Evolutionary conservation across 1,284 basidiomycete genomes (phyloP), one percentile per base, ranked within the genome.

Genomic region (Ceratobasidium sp.): DNA sequence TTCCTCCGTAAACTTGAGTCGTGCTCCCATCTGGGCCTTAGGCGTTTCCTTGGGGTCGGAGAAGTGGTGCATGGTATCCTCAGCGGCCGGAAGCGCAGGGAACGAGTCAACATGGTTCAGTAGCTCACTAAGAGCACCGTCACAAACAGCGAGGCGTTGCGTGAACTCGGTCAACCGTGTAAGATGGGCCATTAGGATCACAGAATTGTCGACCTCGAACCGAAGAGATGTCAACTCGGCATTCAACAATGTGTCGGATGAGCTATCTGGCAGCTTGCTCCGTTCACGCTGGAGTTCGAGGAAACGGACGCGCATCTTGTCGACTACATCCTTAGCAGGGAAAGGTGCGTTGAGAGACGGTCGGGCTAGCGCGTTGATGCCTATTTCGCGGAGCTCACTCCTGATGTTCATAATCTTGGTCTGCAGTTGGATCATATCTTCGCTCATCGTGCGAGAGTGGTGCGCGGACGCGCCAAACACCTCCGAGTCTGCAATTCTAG

Each of bases 91-190:
- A 28, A 83, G 78, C 18, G 85, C 83, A 14, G 91, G 90, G 77
- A 88, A 91, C 76, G 88, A 90, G 79, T 95, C 93, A 71, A 94
- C 85, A 77, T 93, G 91, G 77, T 94, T 91, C 62, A 95, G 81
- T 8, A 94, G 83, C 78, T 94, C 91, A 77, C 93, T 95, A 47
- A 94, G 83, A 21, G 88, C 87, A n/a, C 84, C 82, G 78, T 95
- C 93, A 76, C 91, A 93, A 18, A 80, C 79, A 30, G 83, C 82
- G 11, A 91, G 79, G 32, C 82, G 79, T 30, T 84, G 80, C 1
- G 83, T 80, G 67, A 94, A 82, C 21, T 83, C 81, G 4, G 85
- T 85, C 32, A 95, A 82, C 49, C 81, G 81, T 72, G 85, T 80
- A 35, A 92, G 80, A 49, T 83, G 85, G 46, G 82, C 80, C 76